A percentile compares a stretch with the other conserved stretches of the same genome.
Conservation (phyloP, 768 basidiomycete species). For the Boletus speciosus region DNA sequence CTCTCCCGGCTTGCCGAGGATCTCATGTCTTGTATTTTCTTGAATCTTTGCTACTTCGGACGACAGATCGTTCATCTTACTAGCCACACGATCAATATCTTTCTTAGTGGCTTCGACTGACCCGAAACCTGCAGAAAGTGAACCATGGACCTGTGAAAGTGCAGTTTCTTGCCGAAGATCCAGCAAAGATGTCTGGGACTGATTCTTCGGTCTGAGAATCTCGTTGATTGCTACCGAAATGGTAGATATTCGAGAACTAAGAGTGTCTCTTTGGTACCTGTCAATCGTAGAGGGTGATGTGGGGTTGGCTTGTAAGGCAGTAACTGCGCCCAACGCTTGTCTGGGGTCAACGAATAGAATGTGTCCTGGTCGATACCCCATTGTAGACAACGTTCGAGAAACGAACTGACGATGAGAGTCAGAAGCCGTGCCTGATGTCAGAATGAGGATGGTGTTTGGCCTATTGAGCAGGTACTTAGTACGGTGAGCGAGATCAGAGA, state of each 20-base stretch:
- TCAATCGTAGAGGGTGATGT: constrained; percentile 52
- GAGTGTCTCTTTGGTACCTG: constrained; percentile 59
- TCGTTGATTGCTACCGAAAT: constrained; percentile 40
- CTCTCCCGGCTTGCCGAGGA: constrained; percentile 35
- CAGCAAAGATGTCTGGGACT: constrained; percentile 8
- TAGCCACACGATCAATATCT: constrained; percentile 36
- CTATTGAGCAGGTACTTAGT: constrained; percentile 28
- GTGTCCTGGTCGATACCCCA: constrained; percentile 26
- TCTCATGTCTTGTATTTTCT: constrained; percentile 33
- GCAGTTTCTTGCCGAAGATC: constrained; percentile 37
- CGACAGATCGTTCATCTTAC: constrained; percentile 36
- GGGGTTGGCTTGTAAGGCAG: constrained; percentile 43
- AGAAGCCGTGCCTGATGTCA: constrained; percentile 30
- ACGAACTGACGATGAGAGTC: constrained; percentile 14
- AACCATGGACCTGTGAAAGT: constrained; percentile 37
- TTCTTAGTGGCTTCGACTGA: constrained; percentile 29
- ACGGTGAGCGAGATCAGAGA: constrained; percentile 35
- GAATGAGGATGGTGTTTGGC: constrained; percentile 44
- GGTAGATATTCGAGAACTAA: constrained; percentile 54
- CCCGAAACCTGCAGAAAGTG: constrained; percentile 36
- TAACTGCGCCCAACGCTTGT: constrained; percentile 55
- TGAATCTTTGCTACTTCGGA: constrained; percentile 39
- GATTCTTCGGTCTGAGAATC: constrained; percentile 7
- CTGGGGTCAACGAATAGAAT: constrained; percentile 54
- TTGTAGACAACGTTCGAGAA: constrained; percentile 20